Conservation (phyloP, 495 filamentous ascomycete species). For the Talaromyces wortmannii region DNA sequence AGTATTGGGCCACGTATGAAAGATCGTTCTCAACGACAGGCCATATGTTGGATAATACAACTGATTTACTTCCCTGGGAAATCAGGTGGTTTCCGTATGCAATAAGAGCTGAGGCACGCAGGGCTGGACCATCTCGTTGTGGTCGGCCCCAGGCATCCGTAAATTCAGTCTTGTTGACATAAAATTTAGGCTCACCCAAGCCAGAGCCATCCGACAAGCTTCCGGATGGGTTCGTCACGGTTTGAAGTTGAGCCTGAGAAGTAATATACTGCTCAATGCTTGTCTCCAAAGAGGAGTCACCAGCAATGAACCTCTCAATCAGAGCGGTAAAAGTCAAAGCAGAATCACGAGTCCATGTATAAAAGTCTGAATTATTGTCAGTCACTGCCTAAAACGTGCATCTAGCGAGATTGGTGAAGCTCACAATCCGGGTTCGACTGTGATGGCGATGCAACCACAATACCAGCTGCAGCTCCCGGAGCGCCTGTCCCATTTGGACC, state of each 20-base stretch:
- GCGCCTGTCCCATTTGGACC: constrained; percentile 44
- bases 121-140: constrained; percentile 64
- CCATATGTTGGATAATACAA: constrained; percentile 40
- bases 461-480: constrained; percentile 37
- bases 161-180: constrained; percentile 52
- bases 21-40: constrained; percentile 62
- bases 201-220: constrained; percentile 38
- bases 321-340: constrained; percentile 55
- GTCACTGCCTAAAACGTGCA: not conserved
- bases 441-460: constrained; percentile 57
- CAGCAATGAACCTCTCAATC: constrained; percentile 49
- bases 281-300: constrained; percentile 44
- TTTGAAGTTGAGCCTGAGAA: constrained; percentile 55
- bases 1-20: constrained; percentile 64
- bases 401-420: constrained; percentile 10
- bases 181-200: constrained; percentile 38
- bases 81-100: constrained; percentile 30
- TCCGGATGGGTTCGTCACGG: constrained; percentile 54
- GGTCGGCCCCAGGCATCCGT: constrained; percentile 64
- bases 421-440: constrained; percentile 52
- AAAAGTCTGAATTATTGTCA: constrained; percentile 35
- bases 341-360: constrained; percentile 70
- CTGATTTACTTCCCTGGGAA: constrained; percentile 19
- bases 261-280: constrained; percentile 51
- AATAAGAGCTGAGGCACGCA: constrained; percentile 57